phyloP scores from a whole-genome alignment of 2,329 filamentous ascomycete genomes.

The Huntiella abstrusa region DNA sequence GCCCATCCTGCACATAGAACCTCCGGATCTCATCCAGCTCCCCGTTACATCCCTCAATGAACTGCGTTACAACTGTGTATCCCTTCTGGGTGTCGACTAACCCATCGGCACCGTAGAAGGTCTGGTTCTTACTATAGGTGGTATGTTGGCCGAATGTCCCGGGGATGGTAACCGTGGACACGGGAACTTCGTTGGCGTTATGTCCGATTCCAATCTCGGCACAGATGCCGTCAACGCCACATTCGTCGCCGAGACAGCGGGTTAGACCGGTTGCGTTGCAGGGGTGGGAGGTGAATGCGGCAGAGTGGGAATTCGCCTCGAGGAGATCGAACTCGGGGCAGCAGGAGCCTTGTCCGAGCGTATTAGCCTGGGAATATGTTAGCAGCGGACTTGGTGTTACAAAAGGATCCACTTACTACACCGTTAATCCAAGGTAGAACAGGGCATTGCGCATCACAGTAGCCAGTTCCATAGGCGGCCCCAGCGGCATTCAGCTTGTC shows the following conservation, averaged over 20 bases:
- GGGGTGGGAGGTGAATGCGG: slow-evolving; percentile 36
- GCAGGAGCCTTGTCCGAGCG: slow-evolving; percentile 30
- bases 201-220: slow-evolving; percentile 35
- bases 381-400: slow-evolving; percentile 21
- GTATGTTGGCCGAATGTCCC: too few species aligned
- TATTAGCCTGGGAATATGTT: slow-evolving; percentile 24
- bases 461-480: slow-evolving; percentile 37
- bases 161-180: slow-evolving; percentile 26
- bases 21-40: slow-evolving; percentile 28
- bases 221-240: slow-evolving; percentile 12
- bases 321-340: slow-evolving; percentile 41
- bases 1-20: slow-evolving; percentile 41
- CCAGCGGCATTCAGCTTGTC: slow-evolving; percentile 26
- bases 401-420: slow-evolving; percentile 24
- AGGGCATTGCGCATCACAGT: slow-evolving; percentile 30
- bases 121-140: slow-evolving; percentile 7
- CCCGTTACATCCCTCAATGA: slow-evolving; percentile 16
- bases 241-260: slow-evolving; percentile 11
- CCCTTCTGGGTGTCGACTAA: slow-evolving; percentile 37
- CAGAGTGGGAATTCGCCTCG: slow-evolving; percentile 37
- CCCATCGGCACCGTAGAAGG: slow-evolving; percentile 40
- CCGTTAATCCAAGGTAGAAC: not conserved
- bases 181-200: slow-evolving; percentile 46
- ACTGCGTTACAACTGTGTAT: slow-evolving; percentile 45
- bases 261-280: slow-evolving; percentile 20